A percentile compares a stretch with the other conserved stretches of the same genome.
Conservation (phyloP, 768 basidiomycete genomes). For the Phanerodontia chrysosporium region DNA sequence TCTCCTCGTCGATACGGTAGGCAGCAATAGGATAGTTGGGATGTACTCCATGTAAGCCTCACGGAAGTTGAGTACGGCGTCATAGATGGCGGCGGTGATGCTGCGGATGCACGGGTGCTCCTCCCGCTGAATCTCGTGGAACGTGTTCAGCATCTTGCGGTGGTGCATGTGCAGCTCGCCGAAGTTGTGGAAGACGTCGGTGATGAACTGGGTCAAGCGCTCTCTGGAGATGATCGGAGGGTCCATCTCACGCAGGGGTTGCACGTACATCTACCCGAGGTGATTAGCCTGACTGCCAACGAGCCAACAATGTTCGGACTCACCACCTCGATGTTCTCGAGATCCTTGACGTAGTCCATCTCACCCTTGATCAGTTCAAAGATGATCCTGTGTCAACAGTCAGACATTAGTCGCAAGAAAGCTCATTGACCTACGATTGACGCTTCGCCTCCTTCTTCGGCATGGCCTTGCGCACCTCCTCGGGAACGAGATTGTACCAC, state of each 20-base stretch:
- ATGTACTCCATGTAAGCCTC: conserved; percentile 92
- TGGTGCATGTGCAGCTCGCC: conserved; percentile 73
- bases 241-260: conserved; percentile 64
- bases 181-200: conserved; percentile 89
- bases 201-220: conserved; percentile 69
- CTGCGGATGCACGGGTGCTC: conserved; percentile 76
- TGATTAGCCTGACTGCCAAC: too few species aligned
- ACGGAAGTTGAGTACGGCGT: conserved; percentile 89
- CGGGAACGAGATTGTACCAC: conserved; percentile 83
- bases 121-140: conserved; percentile 86
- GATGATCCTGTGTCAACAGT: conserved; percentile 55
- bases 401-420: neutral
- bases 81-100: conserved; percentile 80
- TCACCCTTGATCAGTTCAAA: conserved; percentile 95
- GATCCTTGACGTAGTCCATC: conserved; percentile 91
- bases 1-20: conserved; percentile 84
- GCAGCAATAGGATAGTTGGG: conserved; percentile 90
- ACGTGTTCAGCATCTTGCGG: conserved; percentile 66
- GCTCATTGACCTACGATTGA: conserved; percentile 61
- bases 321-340: conserved; percentile 81
- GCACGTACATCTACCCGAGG: conserved; percentile 67
- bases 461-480: conserved; percentile 57
- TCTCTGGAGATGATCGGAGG: conserved; percentile 77
- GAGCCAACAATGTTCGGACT: too few species aligned
- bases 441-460: conserved; percentile 76